Evolutionary conservation across 2,329 filamentous ascomycete genomes (phyloP).

Genomic region (Dissoconium aciculare): DNA sequence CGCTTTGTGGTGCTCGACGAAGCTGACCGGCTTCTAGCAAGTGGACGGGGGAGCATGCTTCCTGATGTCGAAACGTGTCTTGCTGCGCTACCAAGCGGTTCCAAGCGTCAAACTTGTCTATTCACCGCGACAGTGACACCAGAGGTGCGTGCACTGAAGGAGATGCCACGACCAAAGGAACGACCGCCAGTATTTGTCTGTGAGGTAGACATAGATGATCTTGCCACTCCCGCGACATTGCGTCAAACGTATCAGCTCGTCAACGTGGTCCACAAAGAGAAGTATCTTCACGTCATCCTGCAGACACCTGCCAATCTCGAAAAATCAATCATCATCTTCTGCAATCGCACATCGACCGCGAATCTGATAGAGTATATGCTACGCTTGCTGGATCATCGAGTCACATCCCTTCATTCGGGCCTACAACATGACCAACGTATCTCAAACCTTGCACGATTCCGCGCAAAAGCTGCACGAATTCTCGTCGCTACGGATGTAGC

Average conservation of each 20-base stretch:
- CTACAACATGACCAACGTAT: constrained; percentile 73
- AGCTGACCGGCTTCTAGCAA: constrained; percentile 73
- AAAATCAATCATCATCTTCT: constrained; percentile 81
- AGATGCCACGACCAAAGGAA: constrained; percentile 48
- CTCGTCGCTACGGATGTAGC: constrained; percentile 93
- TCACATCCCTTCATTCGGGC: constrained; percentile 79
- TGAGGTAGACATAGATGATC: constrained; percentile 58
- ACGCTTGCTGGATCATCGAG: constrained; percentile 70
- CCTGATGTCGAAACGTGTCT: constrained; percentile 84
- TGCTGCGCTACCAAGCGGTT: constrained; percentile 59
- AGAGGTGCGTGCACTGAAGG: constrained; percentile 76
- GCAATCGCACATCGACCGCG: constrained; percentile 79
- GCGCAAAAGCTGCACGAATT: constrained; percentile 68
- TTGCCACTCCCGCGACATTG: constrained; percentile 68
- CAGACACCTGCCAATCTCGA: constrained; percentile 59
- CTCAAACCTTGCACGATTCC: constrained; percentile 80
- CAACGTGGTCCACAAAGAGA: constrained; percentile 82
- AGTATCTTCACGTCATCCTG: constrained; percentile 82
- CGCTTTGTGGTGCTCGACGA: constrained; percentile 88
- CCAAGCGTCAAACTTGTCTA: constrained; percentile 75
- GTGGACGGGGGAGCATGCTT: constrained; percentile 73
- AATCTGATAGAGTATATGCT: constrained; percentile 80
- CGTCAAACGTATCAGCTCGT: constrained; percentile 76
- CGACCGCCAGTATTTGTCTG: constrained; percentile 74
- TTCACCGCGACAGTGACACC: constrained; percentile 94